Evolutionary conservation across 345 rosid species (phyloP).

Genomic region (Aquilaria sinensis): DNA sequence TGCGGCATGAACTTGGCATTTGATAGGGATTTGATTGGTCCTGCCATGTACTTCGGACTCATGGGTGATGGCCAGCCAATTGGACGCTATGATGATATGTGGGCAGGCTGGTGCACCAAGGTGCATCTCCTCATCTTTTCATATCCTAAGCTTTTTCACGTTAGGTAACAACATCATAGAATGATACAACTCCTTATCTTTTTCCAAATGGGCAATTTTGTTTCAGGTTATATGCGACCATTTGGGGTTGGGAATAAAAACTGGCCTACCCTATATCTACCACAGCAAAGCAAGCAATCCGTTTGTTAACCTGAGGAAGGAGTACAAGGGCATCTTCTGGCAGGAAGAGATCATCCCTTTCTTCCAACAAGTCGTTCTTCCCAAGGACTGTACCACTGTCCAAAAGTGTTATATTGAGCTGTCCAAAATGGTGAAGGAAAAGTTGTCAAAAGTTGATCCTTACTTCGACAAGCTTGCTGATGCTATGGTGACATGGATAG

Average conservation of each 20-base stretch:
- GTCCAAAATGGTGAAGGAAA: constrained; percentile 26
- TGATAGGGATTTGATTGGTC: constrained; percentile 28
- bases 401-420: constrained; percentile 29
- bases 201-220: too few species aligned
- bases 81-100: constrained; percentile 36
- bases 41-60: constrained; percentile 36
- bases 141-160: too few species aligned
- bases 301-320: constrained; percentile 31
- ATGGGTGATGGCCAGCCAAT: constrained; percentile 38
- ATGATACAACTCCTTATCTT: too few species aligned
- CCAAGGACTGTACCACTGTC: constrained; percentile 29
- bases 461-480: constrained; percentile 30
- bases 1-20: constrained; percentile 37
- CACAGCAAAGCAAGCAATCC: constrained; percentile 34
- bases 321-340: constrained; percentile 33
- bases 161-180: too few species aligned
- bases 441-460: constrained; percentile 21
- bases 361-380: constrained; percentile 24
- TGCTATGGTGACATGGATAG: constrained; percentile 36
- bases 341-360: constrained; percentile 35
- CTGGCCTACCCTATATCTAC: constrained; percentile 29
- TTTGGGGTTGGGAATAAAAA: constrained; percentile 23
- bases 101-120: constrained; percentile 41
- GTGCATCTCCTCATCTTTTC: background rate
- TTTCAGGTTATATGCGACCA: constrained; percentile 31